Base-by-base conservation (phyloP, 2,329 filamentous ascomycete genomes). In the Ophiostoma pallidulum region DNA sequence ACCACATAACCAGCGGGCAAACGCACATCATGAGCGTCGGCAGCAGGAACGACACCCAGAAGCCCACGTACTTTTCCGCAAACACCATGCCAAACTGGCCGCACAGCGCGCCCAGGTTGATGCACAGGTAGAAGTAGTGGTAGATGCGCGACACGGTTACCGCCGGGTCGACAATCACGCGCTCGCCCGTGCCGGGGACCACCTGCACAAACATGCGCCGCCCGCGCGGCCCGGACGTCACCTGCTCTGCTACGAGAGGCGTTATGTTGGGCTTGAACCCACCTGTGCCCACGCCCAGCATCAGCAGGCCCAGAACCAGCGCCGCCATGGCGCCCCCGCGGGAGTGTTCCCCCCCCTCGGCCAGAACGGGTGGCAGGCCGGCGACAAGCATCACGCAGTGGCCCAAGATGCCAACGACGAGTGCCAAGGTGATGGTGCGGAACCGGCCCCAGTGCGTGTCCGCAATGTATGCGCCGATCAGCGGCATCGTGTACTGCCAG, bases 31-130 rank as follows among this genome's bases (percentile, higher is more conserved):
- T 63, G 45, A 69, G 57, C 0, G 78, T 82, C 4, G 65, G 63
- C 42, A 69, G 59, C 55, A 71, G 53, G 66, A 72, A 89, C 0
- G 83, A 73, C 20, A 84, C 72, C 80, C 81, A 89, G 69, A 86
- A 88, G 8, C 84, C 84, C 41, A 86, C 73, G 52, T 85, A 86
- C 60, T 84, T 82, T 64, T 88, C 84, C 2, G 82, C 78, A 58
- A 85, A 89, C 29, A 80, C 80, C 77, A 83, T 87, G 36, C 65
- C 71, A 56, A 79, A 72, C 38, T 73, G 78, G 39, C 71, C 54
- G n/a, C n/a, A n/a, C 38, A 82, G 66, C 22, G 80, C 75, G 28
- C 84, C 84, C 13, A 83, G 60, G 59, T 86, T 86, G 66, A 85
- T 82, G 58, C 78, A 70, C 43, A 78, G 64, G 59, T 82, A 82